Conservation (phyloP, 305 asterid species). For the Caryopteris hybrid region DNA sequence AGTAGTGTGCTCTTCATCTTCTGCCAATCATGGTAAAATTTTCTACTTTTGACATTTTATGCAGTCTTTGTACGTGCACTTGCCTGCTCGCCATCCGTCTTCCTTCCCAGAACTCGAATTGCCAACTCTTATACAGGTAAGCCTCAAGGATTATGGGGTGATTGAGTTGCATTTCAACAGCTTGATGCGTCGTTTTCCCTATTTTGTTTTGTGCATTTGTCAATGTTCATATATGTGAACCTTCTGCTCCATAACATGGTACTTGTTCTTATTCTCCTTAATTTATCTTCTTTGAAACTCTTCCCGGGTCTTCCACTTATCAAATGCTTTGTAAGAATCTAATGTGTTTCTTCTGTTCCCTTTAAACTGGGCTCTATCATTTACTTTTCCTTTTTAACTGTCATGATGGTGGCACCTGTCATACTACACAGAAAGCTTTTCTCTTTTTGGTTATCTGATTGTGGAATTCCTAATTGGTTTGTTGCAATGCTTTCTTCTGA, state of each 20-base stretch:
- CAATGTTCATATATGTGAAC: not conserved
- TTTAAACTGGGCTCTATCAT: not conserved
- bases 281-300: conserved; percentile 5
- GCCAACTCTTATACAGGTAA: conserved; percentile 95
- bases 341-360: not conserved
- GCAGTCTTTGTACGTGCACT: conserved; percentile 94
- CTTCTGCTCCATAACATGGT: conserved; percentile 6
- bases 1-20: not conserved
- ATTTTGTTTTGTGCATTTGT: not conserved
- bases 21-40: conserved; percentile 14
- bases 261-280: not conserved
- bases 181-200: not conserved
- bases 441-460: conserved; percentile 11
- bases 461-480: conserved; percentile 13
- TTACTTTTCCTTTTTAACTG: not conserved
- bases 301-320: conserved; percentile 14
- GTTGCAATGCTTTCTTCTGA: conserved; percentile 1
- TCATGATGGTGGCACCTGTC: conserved; percentile 12
- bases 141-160: not conserved
- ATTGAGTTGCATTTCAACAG: conserved; percentile 6
- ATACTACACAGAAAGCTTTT: not conserved
- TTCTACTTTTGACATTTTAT: conserved; percentile 20
- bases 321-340: conserved; percentile 9
- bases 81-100: conserved; percentile 91
- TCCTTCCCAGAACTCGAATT: conserved; percentile 90